These are phyloP conservation scores for Lagenaria siceraria DNA, from an alignment of 306 rosid species.

Conservation along the genomic window DNA sequence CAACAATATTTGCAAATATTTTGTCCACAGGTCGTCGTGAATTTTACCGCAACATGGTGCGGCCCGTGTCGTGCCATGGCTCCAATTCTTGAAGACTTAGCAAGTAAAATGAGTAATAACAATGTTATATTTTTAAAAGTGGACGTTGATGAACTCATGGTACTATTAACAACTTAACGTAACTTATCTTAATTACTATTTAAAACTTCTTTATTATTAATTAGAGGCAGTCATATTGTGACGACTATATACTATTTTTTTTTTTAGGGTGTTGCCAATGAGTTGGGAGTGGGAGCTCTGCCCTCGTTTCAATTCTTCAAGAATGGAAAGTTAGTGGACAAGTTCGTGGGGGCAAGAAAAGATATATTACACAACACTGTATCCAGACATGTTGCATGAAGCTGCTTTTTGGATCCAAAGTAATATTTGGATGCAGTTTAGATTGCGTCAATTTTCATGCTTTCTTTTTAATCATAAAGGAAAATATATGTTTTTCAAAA, in stretches of 20 bases:
- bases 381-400: constrained; percentile 18
- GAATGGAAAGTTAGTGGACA: constrained; percentile 57
- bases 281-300: constrained; percentile 54
- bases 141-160: constrained; percentile 71
- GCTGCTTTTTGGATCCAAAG: too few species aligned
- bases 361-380: constrained; percentile 25
- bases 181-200: too few species aligned
- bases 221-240: background rate
- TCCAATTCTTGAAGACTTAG: constrained; percentile 52
- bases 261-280: constrained; percentile 33
- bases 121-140: constrained; percentile 49
- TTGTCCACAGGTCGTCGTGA: constrained; percentile 47
- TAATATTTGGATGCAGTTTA: too few species aligned
- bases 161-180: too few species aligned
- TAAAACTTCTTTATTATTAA: too few species aligned
- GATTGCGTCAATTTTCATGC: too few species aligned
- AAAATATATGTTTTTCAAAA: too few species aligned
- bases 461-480: too few species aligned
- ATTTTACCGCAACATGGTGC: constrained; percentile 90
- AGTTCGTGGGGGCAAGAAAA: constrained; percentile 61
- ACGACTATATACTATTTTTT: background rate
- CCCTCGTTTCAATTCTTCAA: constrained; percentile 67
- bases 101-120: constrained; percentile 21
- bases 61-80: constrained; percentile 77
- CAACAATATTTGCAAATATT: background rate